phyloP scores from a whole-genome alignment of 768 basidiomycete species.

The Kwoniella bestiolae region DNA sequence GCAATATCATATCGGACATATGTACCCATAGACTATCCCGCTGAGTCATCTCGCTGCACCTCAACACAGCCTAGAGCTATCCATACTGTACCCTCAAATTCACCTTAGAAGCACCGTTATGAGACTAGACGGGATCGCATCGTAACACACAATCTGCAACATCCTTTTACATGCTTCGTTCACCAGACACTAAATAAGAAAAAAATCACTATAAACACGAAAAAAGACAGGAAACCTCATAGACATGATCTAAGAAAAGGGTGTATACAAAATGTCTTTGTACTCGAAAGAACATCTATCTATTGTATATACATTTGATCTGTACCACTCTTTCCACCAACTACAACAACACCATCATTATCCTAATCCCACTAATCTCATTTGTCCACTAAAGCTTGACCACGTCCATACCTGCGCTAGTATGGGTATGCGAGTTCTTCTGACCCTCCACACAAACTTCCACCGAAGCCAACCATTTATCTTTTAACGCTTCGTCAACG shows the following conservation, averaged over 20 bases:
- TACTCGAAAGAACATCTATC: not conserved
- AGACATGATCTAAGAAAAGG: not conserved
- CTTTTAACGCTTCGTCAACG: constrained; percentile 79
- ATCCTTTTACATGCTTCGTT: not conserved
- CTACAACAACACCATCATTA: constrained; percentile 6
- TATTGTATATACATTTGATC: not conserved
- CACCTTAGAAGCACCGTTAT: too few relatives aligned
- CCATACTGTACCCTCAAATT: too few relatives aligned
- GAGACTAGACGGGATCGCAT: too few relatives aligned
- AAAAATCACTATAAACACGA: not conserved
- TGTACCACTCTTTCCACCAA: not conserved
- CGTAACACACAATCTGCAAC: not conserved
- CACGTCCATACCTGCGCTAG: constrained; percentile 47
- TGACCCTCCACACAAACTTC: constrained; percentile 72
- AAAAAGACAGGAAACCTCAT: not conserved
- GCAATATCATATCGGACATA: too few relatives aligned
- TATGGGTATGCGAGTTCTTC: constrained; percentile 48
- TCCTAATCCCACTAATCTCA: not conserved
- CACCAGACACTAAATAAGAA: too few relatives aligned
- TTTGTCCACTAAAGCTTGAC: constrained; percentile 32
- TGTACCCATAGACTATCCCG: too few relatives aligned
- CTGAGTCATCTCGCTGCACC: too few relatives aligned
- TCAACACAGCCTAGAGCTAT: too few relatives aligned
- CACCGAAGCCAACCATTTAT: constrained; percentile 78
- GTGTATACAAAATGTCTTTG: not conserved